A percentile compares a stretch with the other conserved stretches of the same genome.
phyloP scores from a whole-genome alignment of 1,284 basidiomycete genomes.

The Apiotrichum gracile region DNA sequence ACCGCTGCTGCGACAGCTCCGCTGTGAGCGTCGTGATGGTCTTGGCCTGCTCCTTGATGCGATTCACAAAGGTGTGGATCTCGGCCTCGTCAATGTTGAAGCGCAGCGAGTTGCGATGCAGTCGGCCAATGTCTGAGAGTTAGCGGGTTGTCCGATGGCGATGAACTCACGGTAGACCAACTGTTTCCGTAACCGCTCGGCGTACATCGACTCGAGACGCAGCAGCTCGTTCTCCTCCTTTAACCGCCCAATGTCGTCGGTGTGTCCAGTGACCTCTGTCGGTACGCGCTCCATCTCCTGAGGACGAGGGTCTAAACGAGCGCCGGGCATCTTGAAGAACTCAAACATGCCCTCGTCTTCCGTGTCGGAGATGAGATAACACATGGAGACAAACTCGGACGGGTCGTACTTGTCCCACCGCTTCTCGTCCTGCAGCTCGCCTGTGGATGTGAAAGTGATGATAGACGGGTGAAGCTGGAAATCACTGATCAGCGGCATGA shows the following conservation, averaged over 20 bases:
- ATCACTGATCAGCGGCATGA: constrained; percentile 33
- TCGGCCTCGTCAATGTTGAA: constrained; percentile 43
- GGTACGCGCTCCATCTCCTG: constrained; percentile 8
- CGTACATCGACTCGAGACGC: constrained; percentile 32
- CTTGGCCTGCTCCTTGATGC: constrained; percentile 39
- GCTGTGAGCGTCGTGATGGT: constrained; percentile 31
- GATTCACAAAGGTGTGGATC: constrained; percentile 42
- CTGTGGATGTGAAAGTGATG: constrained; percentile 35
- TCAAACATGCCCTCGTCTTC: constrained; percentile 25
- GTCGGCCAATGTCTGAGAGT: constrained; percentile 34
- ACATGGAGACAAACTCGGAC: constrained; percentile 33
- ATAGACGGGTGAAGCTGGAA: constrained; percentile 40
- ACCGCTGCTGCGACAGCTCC: constrained; percentile 31
- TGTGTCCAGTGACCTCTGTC: not conserved
- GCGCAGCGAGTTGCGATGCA: constrained; percentile 36
- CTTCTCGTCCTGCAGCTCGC: constrained; percentile 37
- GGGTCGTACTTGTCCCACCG: constrained; percentile 41
- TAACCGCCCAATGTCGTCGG: constrained; percentile 12
- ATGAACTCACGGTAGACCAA: constrained; percentile 35
- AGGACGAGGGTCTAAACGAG: constrained; percentile 1
- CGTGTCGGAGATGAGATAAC: constrained; percentile 34
- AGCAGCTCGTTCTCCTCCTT: constrained; percentile 33
- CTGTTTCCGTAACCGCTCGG: constrained; percentile 31
- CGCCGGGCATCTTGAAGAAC: constrained; percentile 18
- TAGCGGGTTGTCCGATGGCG: not conserved